A percentile compares a stretch with the other conserved stretches of the same genome.
These are phyloP conservation scores for Colletotrichum scovillei DNA, from an alignment of 2,329 filamentous ascomycete genomes.

Conservation along the genomic window DNA sequence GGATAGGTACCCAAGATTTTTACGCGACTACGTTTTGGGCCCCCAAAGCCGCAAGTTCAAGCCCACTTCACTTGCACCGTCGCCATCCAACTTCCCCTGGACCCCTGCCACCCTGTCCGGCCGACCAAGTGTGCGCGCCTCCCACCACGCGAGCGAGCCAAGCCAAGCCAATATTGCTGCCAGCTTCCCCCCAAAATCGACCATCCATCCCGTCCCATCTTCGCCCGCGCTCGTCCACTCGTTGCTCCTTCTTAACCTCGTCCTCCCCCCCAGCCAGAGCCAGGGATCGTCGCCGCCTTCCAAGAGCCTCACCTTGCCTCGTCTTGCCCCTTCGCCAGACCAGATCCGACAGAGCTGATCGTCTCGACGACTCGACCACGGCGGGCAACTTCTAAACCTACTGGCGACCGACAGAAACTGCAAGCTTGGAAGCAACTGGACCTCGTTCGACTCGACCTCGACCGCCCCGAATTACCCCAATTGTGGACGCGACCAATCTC, in stretches of 20 bases:
- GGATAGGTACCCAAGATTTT: no score
- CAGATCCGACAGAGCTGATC: conserved; percentile 9
- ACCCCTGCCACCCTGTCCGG: conserved; percentile 12
- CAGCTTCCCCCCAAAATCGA: not conserved
- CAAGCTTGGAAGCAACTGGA: not conserved
- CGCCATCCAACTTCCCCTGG: conserved; percentile 4
- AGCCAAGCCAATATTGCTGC: conserved; percentile 32
- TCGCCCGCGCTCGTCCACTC: not conserved
- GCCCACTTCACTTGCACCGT: not conserved
- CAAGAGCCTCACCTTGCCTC: conserved; percentile 22
- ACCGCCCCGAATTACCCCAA: not conserved
- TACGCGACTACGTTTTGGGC: conserved; percentile 5
- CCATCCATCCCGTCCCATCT: conserved; percentile 21
- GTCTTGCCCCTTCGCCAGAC: conserved; percentile 1
- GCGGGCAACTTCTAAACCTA: not conserved
- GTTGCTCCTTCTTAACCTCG: conserved; percentile 16
- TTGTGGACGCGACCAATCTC: not conserved
- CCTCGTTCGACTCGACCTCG: not conserved
- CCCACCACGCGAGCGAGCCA: conserved; percentile 26
- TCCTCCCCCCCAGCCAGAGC: conserved; percentile 13
- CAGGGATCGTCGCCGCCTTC: conserved; percentile 21
- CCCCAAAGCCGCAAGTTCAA: not conserved
- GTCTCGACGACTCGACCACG: not conserved
- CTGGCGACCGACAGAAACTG: not conserved
- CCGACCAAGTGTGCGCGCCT: conserved; percentile 6